Conservation (phyloP, 2,329 filamentous ascomycete species). For the Pseudocercospora crystallina region DNA sequence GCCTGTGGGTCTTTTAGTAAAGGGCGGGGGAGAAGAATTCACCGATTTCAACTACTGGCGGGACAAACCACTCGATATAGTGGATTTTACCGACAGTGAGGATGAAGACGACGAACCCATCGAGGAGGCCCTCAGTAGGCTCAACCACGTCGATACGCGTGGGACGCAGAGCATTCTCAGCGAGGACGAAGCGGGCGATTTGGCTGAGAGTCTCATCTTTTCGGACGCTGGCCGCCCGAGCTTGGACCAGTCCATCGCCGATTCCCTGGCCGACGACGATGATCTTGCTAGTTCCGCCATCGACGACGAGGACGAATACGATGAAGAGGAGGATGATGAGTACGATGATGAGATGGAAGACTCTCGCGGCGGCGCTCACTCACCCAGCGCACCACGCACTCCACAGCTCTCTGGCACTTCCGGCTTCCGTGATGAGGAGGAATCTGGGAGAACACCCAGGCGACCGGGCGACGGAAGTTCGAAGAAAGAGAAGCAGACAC, state of each 20-base stretch:
- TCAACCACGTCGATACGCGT: constrained; percentile 13
- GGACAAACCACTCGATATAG: constrained; percentile 76
- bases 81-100: constrained; percentile 86
- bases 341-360: constrained; percentile 23
- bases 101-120: constrained; percentile 49
- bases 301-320: constrained; percentile 20
- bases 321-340: constrained; percentile 13
- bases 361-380: constrained; percentile 14
- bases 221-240: constrained; percentile 19
- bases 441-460: background rate
- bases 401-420: constrained; percentile 6
- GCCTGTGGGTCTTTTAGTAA: constrained; percentile 80
- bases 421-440: background rate
- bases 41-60: constrained; percentile 98
- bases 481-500: background rate
- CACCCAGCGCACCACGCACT: constrained; percentile 13
- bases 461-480: background rate
- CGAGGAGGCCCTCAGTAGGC: constrained; percentile 10
- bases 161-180: constrained; percentile 27
- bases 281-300: constrained; percentile 17
- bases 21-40: constrained; percentile 87
- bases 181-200: constrained; percentile 35
- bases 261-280: constrained; percentile 19
- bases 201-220: constrained; percentile 21
- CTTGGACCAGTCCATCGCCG: constrained; percentile 24